Conservation (phyloP, 495 filamentous ascomycete genomes). For the Penicillium atrosanguineum region DNA sequence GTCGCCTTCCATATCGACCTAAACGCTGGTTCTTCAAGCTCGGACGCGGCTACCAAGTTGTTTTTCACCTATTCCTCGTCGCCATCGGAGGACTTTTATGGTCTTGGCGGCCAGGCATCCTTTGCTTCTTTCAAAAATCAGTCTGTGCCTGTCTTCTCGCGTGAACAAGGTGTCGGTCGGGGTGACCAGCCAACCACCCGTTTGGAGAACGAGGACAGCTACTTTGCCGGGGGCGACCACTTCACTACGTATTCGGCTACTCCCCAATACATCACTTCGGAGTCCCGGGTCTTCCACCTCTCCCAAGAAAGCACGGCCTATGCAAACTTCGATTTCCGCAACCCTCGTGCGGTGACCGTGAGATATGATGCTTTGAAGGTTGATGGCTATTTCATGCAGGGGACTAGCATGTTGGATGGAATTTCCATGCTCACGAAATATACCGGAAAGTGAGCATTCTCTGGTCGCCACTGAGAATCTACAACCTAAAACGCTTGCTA, state of each 20-base stretch:
- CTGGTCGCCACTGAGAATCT: too few species aligned
- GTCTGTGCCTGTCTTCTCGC: constrained; percentile 26
- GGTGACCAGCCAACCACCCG: constrained; percentile 25
- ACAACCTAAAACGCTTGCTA: too few species aligned
- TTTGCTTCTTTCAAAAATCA: constrained; percentile 31
- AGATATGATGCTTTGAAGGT: constrained; percentile 17
- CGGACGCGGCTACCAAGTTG: constrained; percentile 11
- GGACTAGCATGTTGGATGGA: constrained; percentile 17
- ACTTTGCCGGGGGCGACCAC: constrained; percentile 24
- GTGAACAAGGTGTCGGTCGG: constrained; percentile 28
- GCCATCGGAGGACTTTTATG: constrained; percentile 26
- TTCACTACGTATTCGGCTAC: constrained; percentile 24
- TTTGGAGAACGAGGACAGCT: constrained; percentile 19
- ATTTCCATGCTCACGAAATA: constrained; percentile 25
- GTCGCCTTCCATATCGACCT: constrained; percentile 20
- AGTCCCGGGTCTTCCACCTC: constrained; percentile 19
- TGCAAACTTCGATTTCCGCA: constrained; percentile 20
- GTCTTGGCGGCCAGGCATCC: constrained; percentile 26
- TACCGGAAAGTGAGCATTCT: constrained; percentile 4
- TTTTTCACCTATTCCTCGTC: constrained; percentile 23
- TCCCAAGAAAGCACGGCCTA: constrained; percentile 24
- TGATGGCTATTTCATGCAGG: constrained; percentile 25
- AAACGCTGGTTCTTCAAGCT: constrained; percentile 2
- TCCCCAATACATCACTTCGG: constrained; percentile 24
- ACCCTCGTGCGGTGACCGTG: constrained; percentile 18